These are phyloP conservation scores for Excoecaria agallocha DNA, from an alignment of 345 rosid species.

Conservation along the genomic window DNA sequence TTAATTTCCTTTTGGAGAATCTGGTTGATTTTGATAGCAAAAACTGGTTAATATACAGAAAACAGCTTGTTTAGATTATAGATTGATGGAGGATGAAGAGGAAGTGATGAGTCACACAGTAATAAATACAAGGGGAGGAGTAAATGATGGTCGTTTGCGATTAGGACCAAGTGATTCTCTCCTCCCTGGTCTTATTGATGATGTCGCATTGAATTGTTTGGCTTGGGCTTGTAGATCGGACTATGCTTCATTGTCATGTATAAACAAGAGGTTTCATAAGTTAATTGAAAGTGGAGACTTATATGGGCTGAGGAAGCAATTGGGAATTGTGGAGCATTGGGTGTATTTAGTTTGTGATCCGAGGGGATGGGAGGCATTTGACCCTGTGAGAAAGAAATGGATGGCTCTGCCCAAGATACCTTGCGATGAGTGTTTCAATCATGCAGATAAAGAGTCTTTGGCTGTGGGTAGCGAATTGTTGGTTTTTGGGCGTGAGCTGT, in stretches of 20 bases:
- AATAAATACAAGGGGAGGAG: slow-evolving; percentile 38
- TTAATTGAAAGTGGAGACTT: slow-evolving; percentile 47
- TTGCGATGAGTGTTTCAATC: slow-evolving; percentile 78
- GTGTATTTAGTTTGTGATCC: slow-evolving; percentile 75
- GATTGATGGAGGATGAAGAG: slow-evolving; percentile 36
- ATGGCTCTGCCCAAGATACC: slow-evolving; percentile 75
- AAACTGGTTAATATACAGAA: slow-evolving; percentile 32
- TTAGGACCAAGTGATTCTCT: slow-evolving; percentile 60
- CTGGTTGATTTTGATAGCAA: slow-evolving; percentile 29
- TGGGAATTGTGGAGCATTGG: slow-evolving; percentile 56
- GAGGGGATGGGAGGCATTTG: slow-evolving; percentile 76
- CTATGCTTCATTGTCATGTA: slow-evolving; percentile 49
- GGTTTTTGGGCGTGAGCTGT: slow-evolving; percentile 71
- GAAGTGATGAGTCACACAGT: slow-evolving; percentile 23
- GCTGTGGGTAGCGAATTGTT: slow-evolving; percentile 70
- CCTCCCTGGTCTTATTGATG: slow-evolving; percentile 77
- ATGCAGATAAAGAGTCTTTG: slow-evolving; percentile 76
- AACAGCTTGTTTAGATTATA: slow-evolving; percentile 26
- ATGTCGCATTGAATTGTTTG: slow-evolving; percentile 64
- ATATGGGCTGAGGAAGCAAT: slow-evolving; percentile 56
- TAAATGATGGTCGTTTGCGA: slow-evolving; percentile 45
- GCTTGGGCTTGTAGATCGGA: slow-evolving; percentile 63
- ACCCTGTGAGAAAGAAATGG: slow-evolving; percentile 59
- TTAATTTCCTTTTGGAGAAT: slow-evolving; percentile 26
- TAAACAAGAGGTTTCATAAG: slow-evolving; percentile 56